Conservation (phyloP, 2,329 filamentous ascomycete genomes). For the Ophiocordyceps camponoti-leonardi region DNA sequence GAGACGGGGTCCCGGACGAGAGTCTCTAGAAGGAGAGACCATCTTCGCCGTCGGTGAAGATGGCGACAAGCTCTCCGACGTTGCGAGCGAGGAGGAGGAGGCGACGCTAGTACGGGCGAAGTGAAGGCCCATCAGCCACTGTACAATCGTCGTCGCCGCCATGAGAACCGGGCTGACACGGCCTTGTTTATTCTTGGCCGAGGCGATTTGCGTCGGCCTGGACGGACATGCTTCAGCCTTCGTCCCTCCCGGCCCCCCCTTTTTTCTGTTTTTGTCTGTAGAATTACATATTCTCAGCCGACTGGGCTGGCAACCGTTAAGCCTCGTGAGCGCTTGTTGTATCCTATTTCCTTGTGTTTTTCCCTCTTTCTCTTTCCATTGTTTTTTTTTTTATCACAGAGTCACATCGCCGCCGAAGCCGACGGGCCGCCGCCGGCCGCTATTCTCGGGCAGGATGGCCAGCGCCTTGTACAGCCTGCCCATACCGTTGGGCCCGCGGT, state of each 20-base stretch:
- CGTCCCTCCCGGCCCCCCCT: neutral
- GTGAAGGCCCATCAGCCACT: constrained; percentile 10
- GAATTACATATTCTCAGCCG: neutral
- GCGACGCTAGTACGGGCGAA: constrained; percentile 27
- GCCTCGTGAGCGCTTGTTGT: neutral
- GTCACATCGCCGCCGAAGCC: constrained; percentile 69
- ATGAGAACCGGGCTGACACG: neutral
- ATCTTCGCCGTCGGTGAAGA: constrained; percentile 90
- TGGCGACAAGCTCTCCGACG: constrained; percentile 65
- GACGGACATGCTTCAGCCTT: neutral
- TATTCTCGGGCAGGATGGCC: constrained; percentile 73
- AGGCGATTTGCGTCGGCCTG: neutral
- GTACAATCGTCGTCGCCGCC: neutral
- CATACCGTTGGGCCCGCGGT: constrained; percentile 71
- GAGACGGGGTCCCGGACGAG: constrained; percentile 24
- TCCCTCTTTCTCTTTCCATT: neutral
- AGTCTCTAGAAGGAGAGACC: constrained; percentile 67
- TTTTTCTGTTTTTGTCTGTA: neutral
- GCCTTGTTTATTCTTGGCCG: neutral
- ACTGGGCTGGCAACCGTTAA: neutral
- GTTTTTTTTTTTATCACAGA: neutral
- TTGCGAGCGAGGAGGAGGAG: constrained; percentile 38
- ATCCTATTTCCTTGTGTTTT: neutral
- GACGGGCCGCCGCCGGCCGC: constrained; percentile 57
- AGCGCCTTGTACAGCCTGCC: constrained; percentile 87